Percentiles rank a stretch among this genome's conserved stretches.
Conservation (phyloP, 768 basidiomycete species). For the Lyophyllum shimeji region DNA sequence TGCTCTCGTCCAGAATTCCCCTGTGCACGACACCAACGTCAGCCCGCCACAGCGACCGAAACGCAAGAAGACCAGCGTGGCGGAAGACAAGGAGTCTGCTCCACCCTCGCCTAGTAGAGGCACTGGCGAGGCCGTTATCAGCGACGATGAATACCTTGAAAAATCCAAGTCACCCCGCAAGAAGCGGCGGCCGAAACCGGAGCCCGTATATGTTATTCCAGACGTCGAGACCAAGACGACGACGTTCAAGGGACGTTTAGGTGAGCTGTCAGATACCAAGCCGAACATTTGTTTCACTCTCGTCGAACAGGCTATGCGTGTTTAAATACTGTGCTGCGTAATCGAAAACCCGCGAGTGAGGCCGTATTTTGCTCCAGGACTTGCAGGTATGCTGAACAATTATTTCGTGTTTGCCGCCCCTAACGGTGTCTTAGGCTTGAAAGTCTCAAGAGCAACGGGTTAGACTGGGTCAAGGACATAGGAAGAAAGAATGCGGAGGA, state of each 20-base stretch:
- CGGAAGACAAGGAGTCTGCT: neutral
- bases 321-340: slow-evolving; percentile 80
- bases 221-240: slow-evolving; percentile 32
- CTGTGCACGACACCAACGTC: neutral
- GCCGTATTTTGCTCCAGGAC: slow-evolving; percentile 77
- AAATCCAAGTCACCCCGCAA: slow-evolving; percentile 19
- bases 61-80: neutral
- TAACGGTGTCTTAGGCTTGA: slow-evolving; percentile 48
- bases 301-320: slow-evolving; percentile 65
- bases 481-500: slow-evolving; percentile 76
- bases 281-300: no score
- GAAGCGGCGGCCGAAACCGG: slow-evolving; percentile 32
- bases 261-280: neutral
- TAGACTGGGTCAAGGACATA: slow-evolving; percentile 80
- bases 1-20: neutral
- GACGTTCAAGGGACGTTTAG: neutral
- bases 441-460: slow-evolving; percentile 76
- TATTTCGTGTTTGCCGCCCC: neutral
- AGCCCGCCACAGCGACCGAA: neutral
- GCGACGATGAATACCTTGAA: neutral
- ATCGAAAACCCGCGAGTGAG: slow-evolving; percentile 59
- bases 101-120: neutral
- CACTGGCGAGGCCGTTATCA: neutral
- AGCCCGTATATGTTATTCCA: slow-evolving; percentile 67
- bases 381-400: slow-evolving; percentile 42